Conservation (phyloP, 352 stramenopile species). For the Blastocystis sp. region DNA sequence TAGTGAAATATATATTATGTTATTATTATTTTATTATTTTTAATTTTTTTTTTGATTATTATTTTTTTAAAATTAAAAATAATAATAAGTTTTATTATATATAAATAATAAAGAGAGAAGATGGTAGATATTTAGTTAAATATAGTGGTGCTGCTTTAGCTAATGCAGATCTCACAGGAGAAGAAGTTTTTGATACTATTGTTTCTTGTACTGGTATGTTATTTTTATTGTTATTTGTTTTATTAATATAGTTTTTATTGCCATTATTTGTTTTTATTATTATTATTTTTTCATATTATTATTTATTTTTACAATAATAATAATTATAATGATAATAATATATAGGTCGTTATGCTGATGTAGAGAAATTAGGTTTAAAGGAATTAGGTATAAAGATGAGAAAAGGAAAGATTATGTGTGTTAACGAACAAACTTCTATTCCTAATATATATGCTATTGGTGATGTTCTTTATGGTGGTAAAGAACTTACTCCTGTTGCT, state of each 20-base stretch:
- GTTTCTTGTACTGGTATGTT: no score
- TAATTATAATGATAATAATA: no score
- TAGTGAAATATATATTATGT: slow-evolving; percentile 65
- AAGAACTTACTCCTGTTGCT: slow-evolving; percentile 85
- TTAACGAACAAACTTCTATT: slow-evolving; percentile 71
- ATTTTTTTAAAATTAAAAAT: no score
- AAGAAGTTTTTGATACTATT: slow-evolving; percentile 83
- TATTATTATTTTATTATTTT: no score
- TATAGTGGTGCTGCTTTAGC: slow-evolving; percentile 50
- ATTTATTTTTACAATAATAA: background rate
- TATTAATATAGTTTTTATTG: no score
- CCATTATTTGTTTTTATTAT: no score
- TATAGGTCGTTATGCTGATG: slow-evolving; percentile 75
- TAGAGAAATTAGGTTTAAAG: slow-evolving; percentile 61
- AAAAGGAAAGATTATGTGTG: slow-evolving; percentile 65
- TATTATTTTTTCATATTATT: no score
- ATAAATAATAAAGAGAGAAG: slow-evolving; percentile 46
- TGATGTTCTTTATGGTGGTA: slow-evolving; percentile 74
- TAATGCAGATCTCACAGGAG: slow-evolving; percentile 42
- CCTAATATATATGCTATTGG: slow-evolving; percentile 86
- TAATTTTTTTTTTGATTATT: no score
- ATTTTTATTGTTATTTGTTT: no score
- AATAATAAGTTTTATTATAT: slow-evolving; percentile 49
- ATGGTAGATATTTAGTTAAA: slow-evolving; percentile 57
- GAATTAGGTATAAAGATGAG: slow-evolving; percentile 60